Evolutionary conservation across 169 alveolate genomes (phyloP).

Genomic region (Besnoitia besnoiti): DNA sequence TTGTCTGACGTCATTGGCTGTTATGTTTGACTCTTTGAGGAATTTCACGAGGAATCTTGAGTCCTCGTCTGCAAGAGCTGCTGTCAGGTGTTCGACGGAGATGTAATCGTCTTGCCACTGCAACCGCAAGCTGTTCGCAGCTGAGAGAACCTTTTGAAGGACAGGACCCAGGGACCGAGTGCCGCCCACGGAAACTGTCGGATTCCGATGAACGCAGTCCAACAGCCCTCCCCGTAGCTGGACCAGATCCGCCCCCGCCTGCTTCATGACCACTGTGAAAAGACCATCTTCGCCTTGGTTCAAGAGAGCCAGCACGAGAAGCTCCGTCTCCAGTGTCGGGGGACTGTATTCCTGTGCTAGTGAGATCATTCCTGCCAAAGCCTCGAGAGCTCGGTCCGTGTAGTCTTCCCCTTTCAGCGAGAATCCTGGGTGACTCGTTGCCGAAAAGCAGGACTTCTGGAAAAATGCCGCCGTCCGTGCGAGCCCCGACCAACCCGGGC

Average conservation of each 20-base stretch:
- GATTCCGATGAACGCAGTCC: slow-evolving; percentile 75
- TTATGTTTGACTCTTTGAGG: slow-evolving; percentile 74
- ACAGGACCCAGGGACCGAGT: slow-evolving; percentile 78
- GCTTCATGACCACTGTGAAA: slow-evolving; percentile 71
- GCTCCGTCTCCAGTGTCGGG: slow-evolving; percentile 82
- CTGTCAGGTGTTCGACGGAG: slow-evolving; percentile 79
- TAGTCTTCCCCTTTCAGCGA: slow-evolving; percentile 82
- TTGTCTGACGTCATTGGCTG: slow-evolving; percentile 78
- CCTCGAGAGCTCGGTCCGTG: slow-evolving; percentile 87
- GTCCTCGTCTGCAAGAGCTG: slow-evolving; percentile 82
- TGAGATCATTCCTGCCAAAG: slow-evolving; percentile 76
- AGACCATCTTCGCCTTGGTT: slow-evolving; percentile 79
- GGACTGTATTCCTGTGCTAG: slow-evolving; percentile 80
- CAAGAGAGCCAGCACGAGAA: slow-evolving; percentile 77
- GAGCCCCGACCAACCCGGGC: background rate
- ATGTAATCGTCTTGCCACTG: slow-evolving; percentile 78
- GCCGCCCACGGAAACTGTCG: slow-evolving; percentile 81
- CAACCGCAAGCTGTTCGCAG: background rate
- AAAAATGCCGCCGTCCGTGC: background rate
- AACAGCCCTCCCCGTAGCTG: slow-evolving; percentile 77
- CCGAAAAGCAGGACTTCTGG: background rate
- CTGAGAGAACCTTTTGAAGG: slow-evolving; percentile 74
- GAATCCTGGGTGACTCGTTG: slow-evolving; percentile 74
- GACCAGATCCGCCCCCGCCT: slow-evolving; percentile 77
- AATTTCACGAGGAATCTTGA: slow-evolving; percentile 79